Evolutionary conservation across 2,329 filamentous ascomycete genomes (phyloP), one percentile per base, ranked within the genome.

Genomic region (Fusarium multiceps): DNA sequence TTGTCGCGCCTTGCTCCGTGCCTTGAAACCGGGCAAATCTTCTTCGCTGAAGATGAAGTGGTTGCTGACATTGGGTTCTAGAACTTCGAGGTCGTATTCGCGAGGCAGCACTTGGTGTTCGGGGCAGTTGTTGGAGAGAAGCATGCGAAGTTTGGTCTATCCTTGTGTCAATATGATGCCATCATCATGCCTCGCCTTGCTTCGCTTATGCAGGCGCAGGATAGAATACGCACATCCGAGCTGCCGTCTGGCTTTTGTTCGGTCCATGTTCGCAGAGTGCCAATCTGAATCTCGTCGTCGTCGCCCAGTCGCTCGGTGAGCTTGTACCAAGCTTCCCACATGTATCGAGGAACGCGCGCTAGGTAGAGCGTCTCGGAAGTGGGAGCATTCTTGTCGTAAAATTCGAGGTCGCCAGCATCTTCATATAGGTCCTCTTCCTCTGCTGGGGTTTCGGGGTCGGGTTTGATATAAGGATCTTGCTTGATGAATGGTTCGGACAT

Each of bases 1-100:
- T n/a, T 85, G 83, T 53, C 86, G 83, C 49, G 81, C 81, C 73
- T 85, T 87, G 75, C 87, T 87, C 78, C 78, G 78, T 18, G 77
- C 79, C 72, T 81, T 81, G 75, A 79, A 82, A 18, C 79, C 75
- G 1, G 94, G 92, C 23, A 97, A 86, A 76, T 98, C 93, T 78
- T 97, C 94, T 81, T 99, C 96, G 42, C 92, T 94, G 77, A 99
- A 99, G 59, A 98, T 85, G 78, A 92, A 97, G 21, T 94, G 96
- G 80, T 97, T 98, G 75, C 88, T 89, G 34, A 95, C 89, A n/a
- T 87, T 78, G 57, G 79, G 76, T 51, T 85, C 84, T 58, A 81
- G 90, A 48, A 93, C 85, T 48, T 93, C 90, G 61, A 98, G 83
- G 71, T 93, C 88, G 81, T 98, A 99, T 76, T 97, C 93, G 76